Conservation (phyloP, 805 yeast genomes). For the Pichia membranifaciens region DNA sequence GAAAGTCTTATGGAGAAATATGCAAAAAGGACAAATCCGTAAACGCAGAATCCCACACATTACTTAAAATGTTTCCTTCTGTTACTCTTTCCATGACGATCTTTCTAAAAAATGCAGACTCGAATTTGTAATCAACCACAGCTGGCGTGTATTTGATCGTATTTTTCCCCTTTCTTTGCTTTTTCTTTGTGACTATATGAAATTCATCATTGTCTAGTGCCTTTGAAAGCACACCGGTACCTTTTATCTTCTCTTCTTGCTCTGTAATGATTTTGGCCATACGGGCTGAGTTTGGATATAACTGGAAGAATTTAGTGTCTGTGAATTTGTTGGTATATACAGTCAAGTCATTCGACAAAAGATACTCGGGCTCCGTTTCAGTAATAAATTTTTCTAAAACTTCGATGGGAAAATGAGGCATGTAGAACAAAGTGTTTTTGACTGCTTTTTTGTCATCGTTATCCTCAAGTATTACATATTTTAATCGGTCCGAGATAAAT, state of each 20-base stretch:
- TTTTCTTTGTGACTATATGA: conserved; percentile 10
- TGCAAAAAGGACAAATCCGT: conserved; percentile 23
- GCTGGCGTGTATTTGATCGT: conserved; percentile 4
- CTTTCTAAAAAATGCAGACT: conserved; percentile 14
- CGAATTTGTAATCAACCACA: conserved; percentile 16
- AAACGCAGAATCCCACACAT: conserved; percentile 25
- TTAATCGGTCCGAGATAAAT: conserved; percentile 15
- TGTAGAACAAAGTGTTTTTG: conserved; percentile 20
- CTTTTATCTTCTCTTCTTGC: neutral
- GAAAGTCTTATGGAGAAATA: neutral
- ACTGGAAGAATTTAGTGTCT: conserved; percentile 21
- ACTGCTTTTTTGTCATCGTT: neutral
- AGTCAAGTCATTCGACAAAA: conserved; percentile 30
- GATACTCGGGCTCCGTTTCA: conserved; percentile 19
- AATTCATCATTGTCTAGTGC: conserved; percentile 14
- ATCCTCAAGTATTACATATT: conserved; percentile 17
- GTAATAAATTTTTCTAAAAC: conserved; percentile 24
- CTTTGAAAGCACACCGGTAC: no score
- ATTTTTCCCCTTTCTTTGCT: conserved; percentile 13
- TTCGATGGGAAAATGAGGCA: conserved; percentile 33
- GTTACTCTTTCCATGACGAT: neutral
- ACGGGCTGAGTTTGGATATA: conserved; percentile 27
- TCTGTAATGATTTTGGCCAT: conserved; percentile 14
- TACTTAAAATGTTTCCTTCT: conserved; percentile 2
- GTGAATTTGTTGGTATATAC: conserved; percentile 26